Base-by-base conservation (phyloP, 140 eudicot species). In the Bidens hawaiensis region DNA sequence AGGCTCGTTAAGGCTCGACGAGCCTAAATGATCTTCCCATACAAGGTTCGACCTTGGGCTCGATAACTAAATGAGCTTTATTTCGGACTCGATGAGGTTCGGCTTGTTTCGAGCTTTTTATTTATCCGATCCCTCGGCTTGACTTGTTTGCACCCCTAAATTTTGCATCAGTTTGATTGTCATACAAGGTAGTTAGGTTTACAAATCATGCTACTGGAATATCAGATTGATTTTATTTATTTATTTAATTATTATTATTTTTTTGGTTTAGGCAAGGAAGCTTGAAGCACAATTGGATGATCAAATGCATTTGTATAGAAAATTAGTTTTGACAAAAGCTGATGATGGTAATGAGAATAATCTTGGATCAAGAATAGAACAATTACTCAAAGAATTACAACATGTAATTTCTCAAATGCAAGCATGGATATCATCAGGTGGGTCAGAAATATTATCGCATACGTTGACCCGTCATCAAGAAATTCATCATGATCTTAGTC, bases 211-310 rank as follows among this genome's bases (percentile, higher is more conserved):
- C 13, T 62, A 31, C 41, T 23, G 16, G 42, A 36, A 50, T 60
- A 58, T 30, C 7, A 16, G 50, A 17, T 3, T 61, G 17, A 10
- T 17, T 21, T 61, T 12, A 16, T 1, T 48, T 18, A 11, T 7
- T 16, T 4, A 1, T 8, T 30, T 30, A 3, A 30, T 30, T 30
- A 30, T 30, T 30, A 30, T 7, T 12, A 38, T 11, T 31, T 27
- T 3, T 2, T 13, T 15, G 18, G 3, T 50, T 16, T 42, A 94
- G 99, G 99, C 97, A 52, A 83, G 99, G 90, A 85, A 85, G 64
- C 95, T 94, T 75, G 99, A 94, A 79, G 96, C 99, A 6, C 97
- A 88, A 60, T 70, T 94, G 75, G 97, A 94, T 77, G 99, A 94
- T 77, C 94, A 88, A 75, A 88, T 94, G 97, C 96, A 78, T 76